phyloP scores from a whole-genome alignment of 2,329 filamentous ascomycete genomes.

The Colletotrichum cordylinicola region DNA sequence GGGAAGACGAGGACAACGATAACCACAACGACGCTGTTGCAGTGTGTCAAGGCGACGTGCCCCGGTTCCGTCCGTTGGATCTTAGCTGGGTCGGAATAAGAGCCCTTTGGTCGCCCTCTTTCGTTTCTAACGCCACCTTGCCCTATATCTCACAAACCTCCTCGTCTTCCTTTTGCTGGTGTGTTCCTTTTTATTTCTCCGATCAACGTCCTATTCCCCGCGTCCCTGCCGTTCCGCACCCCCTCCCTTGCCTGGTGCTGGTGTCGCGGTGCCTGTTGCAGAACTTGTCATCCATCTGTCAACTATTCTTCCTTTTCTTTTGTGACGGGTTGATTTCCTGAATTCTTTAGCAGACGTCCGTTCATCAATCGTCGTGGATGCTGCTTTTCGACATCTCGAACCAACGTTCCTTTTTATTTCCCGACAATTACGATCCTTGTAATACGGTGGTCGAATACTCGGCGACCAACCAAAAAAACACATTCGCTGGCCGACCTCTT shows the following conservation, averaged over 20 bases:
- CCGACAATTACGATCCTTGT: background rate
- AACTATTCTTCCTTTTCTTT: background rate
- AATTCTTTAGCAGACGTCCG: background rate
- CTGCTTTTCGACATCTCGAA: background rate
- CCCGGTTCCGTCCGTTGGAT: background rate
- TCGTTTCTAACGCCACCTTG: constrained; percentile 8
- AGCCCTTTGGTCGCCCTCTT: background rate
- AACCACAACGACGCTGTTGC: background rate
- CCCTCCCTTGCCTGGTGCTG: background rate
- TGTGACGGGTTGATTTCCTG: too few relatives aligned
- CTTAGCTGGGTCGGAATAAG: background rate
- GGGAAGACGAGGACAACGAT: background rate
- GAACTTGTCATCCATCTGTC: background rate
- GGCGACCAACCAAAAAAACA: background rate
- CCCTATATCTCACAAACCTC: background rate
- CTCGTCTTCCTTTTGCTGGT: background rate
- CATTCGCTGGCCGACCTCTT: background rate
- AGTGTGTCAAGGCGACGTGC: background rate
- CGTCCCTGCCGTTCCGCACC: background rate
- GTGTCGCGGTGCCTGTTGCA: background rate
- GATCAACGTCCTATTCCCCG: background rate
- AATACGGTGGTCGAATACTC: background rate
- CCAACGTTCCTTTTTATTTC: background rate
- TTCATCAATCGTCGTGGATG: background rate
- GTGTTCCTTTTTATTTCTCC: background rate